Conservation (phyloP, 306 rosid genomes). For the Corylus avellana region DNA sequence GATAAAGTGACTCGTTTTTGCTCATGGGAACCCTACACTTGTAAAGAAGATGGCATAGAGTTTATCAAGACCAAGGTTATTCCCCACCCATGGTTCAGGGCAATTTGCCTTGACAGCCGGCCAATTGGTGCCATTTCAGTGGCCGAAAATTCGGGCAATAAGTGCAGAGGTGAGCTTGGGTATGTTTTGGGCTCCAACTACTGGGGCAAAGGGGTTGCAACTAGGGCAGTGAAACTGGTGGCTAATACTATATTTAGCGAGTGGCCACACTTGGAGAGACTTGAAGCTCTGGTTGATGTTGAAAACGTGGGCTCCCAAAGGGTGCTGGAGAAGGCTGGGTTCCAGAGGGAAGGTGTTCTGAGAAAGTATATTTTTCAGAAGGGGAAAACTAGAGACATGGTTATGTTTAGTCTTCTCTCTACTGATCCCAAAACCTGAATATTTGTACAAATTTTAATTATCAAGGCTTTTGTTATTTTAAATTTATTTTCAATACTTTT, state of each 20-base stretch:
- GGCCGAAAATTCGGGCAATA: conserved; percentile 27
- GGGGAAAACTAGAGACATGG: conserved; percentile 37
- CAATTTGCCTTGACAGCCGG: conserved; percentile 3
- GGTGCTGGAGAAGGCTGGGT: conserved; percentile 55
- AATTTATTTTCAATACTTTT: too few relatives aligned
- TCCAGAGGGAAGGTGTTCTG: conserved; percentile 42
- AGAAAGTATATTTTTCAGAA: conserved; percentile 53
- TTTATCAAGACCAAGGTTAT: conserved; percentile 45
- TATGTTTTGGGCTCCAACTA: conserved; percentile 43
- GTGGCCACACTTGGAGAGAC: conserved; percentile 38
- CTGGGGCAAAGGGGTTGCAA: conserved; percentile 57
- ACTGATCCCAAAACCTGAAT: conserved; percentile 26
- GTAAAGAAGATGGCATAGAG: conserved; percentile 47
- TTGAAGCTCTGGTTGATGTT: conserved; percentile 53
- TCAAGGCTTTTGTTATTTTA: too few relatives aligned
- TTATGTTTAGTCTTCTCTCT: conserved; percentile 29
- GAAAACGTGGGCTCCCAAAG: conserved; percentile 56
- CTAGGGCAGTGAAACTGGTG: conserved; percentile 41
- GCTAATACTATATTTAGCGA: conserved; percentile 28
- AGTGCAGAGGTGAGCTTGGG: conserved; percentile 44
- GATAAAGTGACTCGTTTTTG: conserved; percentile 51
- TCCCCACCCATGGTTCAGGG: conserved; percentile 55
- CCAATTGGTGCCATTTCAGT: conserved; percentile 42
- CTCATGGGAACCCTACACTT: conserved; percentile 55
- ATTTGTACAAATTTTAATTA: not conserved